Evolutionary conservation across 1,284 basidiomycete genomes (phyloP).

Genomic region (Austroboletus olivaceoglutinosus): DNA sequence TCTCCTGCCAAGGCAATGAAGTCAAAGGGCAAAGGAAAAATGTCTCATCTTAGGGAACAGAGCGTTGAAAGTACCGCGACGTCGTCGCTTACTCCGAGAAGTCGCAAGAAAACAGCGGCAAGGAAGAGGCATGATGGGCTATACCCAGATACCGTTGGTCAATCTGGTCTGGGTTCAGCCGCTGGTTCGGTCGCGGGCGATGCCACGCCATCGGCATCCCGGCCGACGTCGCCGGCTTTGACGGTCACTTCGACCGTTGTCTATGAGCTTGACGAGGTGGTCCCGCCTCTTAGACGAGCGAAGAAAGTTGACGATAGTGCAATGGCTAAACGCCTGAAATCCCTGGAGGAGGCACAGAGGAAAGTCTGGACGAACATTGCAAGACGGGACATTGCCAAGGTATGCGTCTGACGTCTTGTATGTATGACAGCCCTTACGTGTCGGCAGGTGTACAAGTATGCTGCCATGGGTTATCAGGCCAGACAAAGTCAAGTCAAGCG

Average conservation of each 20-base stretch:
- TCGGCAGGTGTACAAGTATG: constrained; percentile 76
- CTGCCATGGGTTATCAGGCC: constrained; percentile 61
- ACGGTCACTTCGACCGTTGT: constrained; percentile 55
- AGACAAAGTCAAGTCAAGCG: constrained; percentile 71
- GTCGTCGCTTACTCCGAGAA: constrained; percentile 36
- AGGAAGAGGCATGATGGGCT: constrained; percentile 48
- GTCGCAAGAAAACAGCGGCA: constrained; percentile 40
- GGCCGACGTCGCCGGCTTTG: constrained; percentile 61
- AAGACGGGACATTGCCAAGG: constrained; percentile 78
- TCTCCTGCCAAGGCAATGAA: constrained; percentile 25
- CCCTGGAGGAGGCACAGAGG: constrained; percentile 78
- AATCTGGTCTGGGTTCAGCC: constrained; percentile 50
- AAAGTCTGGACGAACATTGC: constrained; percentile 88
- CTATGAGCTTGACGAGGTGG: constrained; percentile 66
- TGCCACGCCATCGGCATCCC: constrained; percentile 53
- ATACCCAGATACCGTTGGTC: constrained; percentile 45
- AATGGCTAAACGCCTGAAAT: constrained; percentile 71
- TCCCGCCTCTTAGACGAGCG: constrained; percentile 67
- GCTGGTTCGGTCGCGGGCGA: constrained; percentile 59
- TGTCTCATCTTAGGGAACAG: constrained; percentile 38
- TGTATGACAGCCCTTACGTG: constrained; percentile 13
- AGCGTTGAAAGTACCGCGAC: constrained; percentile 43
- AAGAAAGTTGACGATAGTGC: constrained; percentile 70
- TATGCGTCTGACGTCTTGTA: constrained; percentile 28
- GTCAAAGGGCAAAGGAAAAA: constrained; percentile 44